phyloP scores from a whole-genome alignment of 345 rosid species.

The Boechera retrofracta region DNA sequence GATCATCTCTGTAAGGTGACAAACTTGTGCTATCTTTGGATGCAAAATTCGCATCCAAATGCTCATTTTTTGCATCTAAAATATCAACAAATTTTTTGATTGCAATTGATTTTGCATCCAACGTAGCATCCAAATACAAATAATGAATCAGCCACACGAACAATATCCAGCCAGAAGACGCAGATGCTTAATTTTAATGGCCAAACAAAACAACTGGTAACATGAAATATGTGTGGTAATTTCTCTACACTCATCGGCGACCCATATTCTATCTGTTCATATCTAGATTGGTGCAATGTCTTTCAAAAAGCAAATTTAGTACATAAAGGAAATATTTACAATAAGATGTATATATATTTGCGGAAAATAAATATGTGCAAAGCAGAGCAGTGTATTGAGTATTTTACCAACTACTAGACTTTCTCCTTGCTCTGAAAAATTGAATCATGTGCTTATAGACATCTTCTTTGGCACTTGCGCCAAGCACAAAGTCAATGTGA shows the following conservation, averaged over 20 bases:
- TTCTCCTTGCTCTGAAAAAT: conserved; percentile 64
- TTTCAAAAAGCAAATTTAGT: not conserved
- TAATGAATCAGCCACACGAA: not conserved
- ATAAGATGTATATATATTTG: not conserved
- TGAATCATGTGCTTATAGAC: conserved; percentile 59
- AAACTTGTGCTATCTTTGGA: not conserved
- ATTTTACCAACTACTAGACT: conserved; percentile 51
- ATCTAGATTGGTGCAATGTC: not conserved
- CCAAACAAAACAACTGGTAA: no score
- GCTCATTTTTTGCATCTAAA: not conserved
- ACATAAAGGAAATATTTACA: conserved; percentile 12
- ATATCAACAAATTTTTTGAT: no score
- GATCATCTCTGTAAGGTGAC: not conserved
- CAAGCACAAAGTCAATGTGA: conserved; percentile 70
- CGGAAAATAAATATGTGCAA: conserved; percentile 9
- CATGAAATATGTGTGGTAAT: not conserved
- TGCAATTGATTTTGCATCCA: not conserved
- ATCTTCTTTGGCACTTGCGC: conserved; percentile 67
- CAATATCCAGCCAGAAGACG: not conserved
- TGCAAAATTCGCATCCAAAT: not conserved
- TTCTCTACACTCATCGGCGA: not conserved
- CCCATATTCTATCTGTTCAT: not conserved
- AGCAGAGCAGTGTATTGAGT: not conserved
- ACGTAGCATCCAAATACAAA: not conserved
- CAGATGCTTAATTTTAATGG: no score